These are phyloP conservation scores for Paecilomyces variotii DNA, from an alignment of 2,329 filamentous ascomycete genomes.

Conservation along the genomic window DNA sequence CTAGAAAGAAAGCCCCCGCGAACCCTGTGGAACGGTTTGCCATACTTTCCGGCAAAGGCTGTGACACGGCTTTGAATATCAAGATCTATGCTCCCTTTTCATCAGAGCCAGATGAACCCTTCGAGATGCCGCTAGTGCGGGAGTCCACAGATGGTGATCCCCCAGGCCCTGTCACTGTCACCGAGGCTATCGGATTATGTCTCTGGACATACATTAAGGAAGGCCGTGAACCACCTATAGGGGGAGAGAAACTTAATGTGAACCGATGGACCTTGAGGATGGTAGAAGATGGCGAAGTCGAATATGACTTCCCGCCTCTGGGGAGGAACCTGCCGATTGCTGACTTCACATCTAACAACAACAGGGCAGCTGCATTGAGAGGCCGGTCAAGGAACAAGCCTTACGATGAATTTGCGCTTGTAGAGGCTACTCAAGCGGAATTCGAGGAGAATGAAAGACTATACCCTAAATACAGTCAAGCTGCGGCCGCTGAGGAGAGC, in stretches of 20 bases:
- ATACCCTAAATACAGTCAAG: conserved; percentile 43
- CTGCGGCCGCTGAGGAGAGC: conserved; percentile 21
- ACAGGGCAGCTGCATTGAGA: conserved; percentile 46
- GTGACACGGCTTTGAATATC: conserved; percentile 53
- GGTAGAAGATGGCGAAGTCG: conserved; percentile 60
- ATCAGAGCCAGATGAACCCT: conserved; percentile 45
- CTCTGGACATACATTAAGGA: conserved; percentile 57
- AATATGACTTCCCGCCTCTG: conserved; percentile 57
- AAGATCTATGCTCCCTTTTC: conserved; percentile 57
- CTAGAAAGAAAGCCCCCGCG: conserved; percentile 48
- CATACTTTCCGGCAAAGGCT: conserved; percentile 52
- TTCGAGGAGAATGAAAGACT: conserved; percentile 51
- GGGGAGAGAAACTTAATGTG: conserved; percentile 47
- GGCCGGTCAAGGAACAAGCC: conserved; percentile 54
- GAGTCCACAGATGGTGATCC: conserved; percentile 46
- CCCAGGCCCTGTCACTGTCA: conserved; percentile 46
- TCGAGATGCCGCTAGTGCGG: conserved; percentile 51
- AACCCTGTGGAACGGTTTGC: conserved; percentile 56
- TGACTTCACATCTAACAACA: conserved; percentile 62
- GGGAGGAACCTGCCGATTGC: conserved; percentile 49
- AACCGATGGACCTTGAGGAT: conserved; percentile 60
- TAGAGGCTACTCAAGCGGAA: conserved; percentile 50
- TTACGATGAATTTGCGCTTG: conserved; percentile 59
- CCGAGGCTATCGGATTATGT: conserved; percentile 55
- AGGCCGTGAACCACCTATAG: conserved; percentile 45